Percentiles rank a stretch among this genome's conserved stretches.
Conservation (phyloP, 371 early-diverging fungal species). For the Lichtheimia ramosa region DNA sequence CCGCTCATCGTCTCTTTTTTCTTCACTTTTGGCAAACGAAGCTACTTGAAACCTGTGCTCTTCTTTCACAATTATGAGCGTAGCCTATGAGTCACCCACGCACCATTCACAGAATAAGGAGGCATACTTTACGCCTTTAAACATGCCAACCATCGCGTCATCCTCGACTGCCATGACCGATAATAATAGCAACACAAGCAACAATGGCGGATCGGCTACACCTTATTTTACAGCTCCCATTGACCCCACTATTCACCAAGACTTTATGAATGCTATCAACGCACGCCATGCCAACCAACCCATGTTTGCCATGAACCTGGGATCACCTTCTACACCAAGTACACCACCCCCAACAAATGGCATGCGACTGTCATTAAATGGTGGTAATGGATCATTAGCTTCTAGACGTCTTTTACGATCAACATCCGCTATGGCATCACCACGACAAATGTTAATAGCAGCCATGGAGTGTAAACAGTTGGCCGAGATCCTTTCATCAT, state of each 20-base stretch:
- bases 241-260: slow-evolving; percentile 43
- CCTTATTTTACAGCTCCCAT: slow-evolving; percentile 54
- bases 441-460: background rate
- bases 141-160: slow-evolving; percentile 26
- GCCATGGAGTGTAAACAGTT: slow-evolving; percentile 6
- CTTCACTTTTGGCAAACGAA: slow-evolving; percentile 1
- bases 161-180: slow-evolving; percentile 1
- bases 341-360: background rate
- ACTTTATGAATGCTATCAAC: slow-evolving; percentile 51
- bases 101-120: slow-evolving; percentile 31
- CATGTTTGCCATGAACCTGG: slow-evolving; percentile 18
- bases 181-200: slow-evolving; percentile 1
- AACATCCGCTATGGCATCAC: background rate
- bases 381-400: slow-evolving; percentile 7
- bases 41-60: background rate
- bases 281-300: slow-evolving; percentile 43
- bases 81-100: slow-evolving; percentile 46
- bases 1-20: slow-evolving; percentile 1
- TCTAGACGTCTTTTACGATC: slow-evolving; percentile 3
- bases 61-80: slow-evolving; percentile 29
- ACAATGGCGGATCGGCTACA: slow-evolving; percentile 21
- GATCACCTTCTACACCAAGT: slow-evolving; percentile 4
- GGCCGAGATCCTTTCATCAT: slow-evolving; percentile 5
- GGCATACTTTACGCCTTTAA: slow-evolving; percentile 45
- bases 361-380: background rate